Evolutionary conservation across 768 basidiomycete species (phyloP).

Genomic region (Russula sp.): DNA sequence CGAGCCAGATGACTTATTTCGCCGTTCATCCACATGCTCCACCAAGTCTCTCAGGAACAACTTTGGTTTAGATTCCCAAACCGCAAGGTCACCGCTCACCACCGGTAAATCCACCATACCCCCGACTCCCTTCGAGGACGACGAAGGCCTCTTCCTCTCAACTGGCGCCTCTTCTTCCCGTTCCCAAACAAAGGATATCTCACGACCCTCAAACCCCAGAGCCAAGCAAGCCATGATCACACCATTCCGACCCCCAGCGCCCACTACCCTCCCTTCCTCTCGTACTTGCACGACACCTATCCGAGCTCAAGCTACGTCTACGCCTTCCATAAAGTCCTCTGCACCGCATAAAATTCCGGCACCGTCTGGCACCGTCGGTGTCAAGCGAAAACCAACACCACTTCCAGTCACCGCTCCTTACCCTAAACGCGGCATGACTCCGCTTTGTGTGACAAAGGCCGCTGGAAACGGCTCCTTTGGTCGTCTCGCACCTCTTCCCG

Average conservation of each 20-base stretch:
- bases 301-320: background rate
- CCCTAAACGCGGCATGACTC: constrained; percentile 28
- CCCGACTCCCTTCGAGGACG: constrained; percentile 23
- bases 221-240: constrained; percentile 12
- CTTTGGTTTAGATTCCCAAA: background rate
- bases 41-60: constrained; percentile 10
- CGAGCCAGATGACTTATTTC: constrained; percentile 24
- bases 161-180: constrained; percentile 10
- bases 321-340: constrained; percentile 3
- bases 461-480: constrained; percentile 26
- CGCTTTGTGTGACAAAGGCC: constrained; percentile 28
- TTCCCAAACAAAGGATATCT: constrained; percentile 10
- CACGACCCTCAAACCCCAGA: constrained; percentile 14
- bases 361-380: constrained; percentile 18
- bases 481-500: constrained; percentile 31
- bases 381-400: constrained; percentile 29
- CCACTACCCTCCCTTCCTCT: background rate
- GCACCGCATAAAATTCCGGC: constrained; percentile 4
- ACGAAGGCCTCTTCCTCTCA: constrained; percentile 29
- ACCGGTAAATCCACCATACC: constrained; percentile 8
- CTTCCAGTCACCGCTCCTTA: constrained; percentile 30
- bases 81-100: constrained; percentile 3
- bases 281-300: background rate
- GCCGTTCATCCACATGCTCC: constrained; percentile 16
- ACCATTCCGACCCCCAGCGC: constrained; percentile 12